Percentiles rank a stretch among this genome's conserved stretches.
Conservation (phyloP, 352 stramenopile genomes). For the Pseudoperonospora humuli region DNA sequence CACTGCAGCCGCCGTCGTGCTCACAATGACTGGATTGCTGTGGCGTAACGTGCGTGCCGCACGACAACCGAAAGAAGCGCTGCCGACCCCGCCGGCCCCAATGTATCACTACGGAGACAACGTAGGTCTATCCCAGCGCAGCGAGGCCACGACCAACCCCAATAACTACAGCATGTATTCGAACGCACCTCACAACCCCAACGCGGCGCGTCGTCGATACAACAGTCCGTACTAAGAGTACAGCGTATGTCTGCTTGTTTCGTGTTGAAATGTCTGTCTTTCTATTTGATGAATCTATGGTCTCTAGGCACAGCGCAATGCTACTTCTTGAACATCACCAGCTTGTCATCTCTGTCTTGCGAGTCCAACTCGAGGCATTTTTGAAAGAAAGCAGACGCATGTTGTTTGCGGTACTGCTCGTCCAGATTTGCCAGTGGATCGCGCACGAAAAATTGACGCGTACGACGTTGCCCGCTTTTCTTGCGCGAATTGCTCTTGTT, state of each 20-base stretch:
- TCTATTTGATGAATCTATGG: slow-evolving; percentile 21
- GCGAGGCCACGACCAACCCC: slow-evolving; percentile 18
- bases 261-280: slow-evolving; percentile 13
- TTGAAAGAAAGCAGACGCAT: slow-evolving; percentile 28
- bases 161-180: slow-evolving; percentile 33
- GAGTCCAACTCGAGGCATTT: slow-evolving; percentile 28
- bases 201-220: slow-evolving; percentile 24
- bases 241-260: slow-evolving; percentile 1
- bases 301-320: slow-evolving; percentile 6
- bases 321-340: slow-evolving; percentile 30
- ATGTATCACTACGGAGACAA: slow-evolving; percentile 28
- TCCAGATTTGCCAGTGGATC: slow-evolving; percentile 40
- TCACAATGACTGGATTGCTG: slow-evolving; percentile 53
- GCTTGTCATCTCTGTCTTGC: slow-evolving; percentile 11
- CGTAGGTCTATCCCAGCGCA: slow-evolving; percentile 13
- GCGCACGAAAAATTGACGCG: slow-evolving; percentile 63
- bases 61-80: slow-evolving; percentile 14
- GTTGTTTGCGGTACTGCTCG: slow-evolving; percentile 28
- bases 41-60: slow-evolving; percentile 28
- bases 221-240: slow-evolving; percentile 30
- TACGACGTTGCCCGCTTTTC: slow-evolving; percentile 37
- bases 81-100: slow-evolving; percentile 1
- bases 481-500: slow-evolving; percentile 45
- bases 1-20: slow-evolving; percentile 36
- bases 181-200: slow-evolving; percentile 18